Evolutionary conservation across 495 filamentous ascomycete species (phyloP), one percentile per base, ranked within the genome.

Genomic region (Aspergillus bertholletiae): DNA sequence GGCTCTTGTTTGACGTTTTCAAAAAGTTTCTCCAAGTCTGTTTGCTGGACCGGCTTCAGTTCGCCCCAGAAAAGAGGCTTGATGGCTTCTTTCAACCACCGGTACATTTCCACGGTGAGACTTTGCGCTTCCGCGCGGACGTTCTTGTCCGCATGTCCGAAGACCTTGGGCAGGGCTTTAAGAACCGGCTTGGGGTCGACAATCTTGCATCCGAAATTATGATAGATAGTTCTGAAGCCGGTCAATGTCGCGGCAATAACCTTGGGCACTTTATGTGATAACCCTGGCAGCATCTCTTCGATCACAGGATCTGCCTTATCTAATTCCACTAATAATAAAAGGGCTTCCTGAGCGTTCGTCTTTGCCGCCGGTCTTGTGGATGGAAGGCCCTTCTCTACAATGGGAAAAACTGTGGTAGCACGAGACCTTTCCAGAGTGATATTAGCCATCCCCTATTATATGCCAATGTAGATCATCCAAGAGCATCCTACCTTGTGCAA

Each of bases 31-130:
- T 99, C 95, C 49, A 99, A 68, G 67, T 99, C 95, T 56, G 84
- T 83, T 66, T 99, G 95, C 59, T 99, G 95, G 1, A 95, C 92
- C 2, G 92, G 89, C 68, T 99, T 99, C 54, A 99, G 71, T 39
- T 97, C 95, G 39, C 82, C 83, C 90, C 92, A 99, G 67, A 99
- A 99, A 67, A 96, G 84, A 17, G 93, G 90, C 67, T 99, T 99
- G 81, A 99, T 97, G 2, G 92, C 95, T 52, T 99, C 95, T 55
- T 90, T 87, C 27, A 99, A 80, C 95, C 95, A 99, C 67, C 95
- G 79, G 71, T 97, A 99, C 41, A 99, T 82, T 62, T 97, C 95
- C 46, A 96, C 92, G 0, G 92, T 87, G 26, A 99, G 77, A 58
- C 88, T 91, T 46, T 94, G 93, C 24, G 90, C 89, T 71, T 97